A percentile compares a stretch with the other conserved stretches of the same genome.
Evolutionary conservation across 352 stramenopile species (phyloP).

Genomic region (Poterioochromonas sp.): DNA sequence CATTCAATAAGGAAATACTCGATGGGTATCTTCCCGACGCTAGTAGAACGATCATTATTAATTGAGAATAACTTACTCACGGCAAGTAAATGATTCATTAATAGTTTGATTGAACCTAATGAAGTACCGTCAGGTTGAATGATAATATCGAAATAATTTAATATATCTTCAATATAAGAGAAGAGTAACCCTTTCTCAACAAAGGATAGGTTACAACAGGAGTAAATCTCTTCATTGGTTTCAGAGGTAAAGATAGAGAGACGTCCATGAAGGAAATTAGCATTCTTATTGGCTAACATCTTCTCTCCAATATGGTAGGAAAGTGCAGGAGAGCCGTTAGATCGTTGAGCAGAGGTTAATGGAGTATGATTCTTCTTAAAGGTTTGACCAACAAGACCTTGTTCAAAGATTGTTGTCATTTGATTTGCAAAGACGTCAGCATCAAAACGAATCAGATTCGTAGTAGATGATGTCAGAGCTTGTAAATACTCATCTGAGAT

Average conservation of each 20-base stretch:
- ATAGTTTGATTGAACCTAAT: not conserved
- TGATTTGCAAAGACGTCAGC: not conserved
- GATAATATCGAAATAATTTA: not conserved
- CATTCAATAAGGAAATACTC: conserved; percentile 8
- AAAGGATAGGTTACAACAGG: not conserved
- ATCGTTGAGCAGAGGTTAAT: not conserved
- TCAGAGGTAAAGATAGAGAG: not conserved
- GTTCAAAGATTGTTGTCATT: not conserved
- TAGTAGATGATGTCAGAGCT: no score
- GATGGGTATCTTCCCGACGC: no score
- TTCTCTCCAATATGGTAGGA: not conserved
- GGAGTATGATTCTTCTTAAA: not conserved
- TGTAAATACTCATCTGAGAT: no score
- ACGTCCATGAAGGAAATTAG: not conserved
- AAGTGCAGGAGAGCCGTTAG: not conserved
- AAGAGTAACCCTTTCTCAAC: not conserved
- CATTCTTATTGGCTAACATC: not conserved
- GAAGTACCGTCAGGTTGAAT: not conserved
- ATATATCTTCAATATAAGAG: not conserved
- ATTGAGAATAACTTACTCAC: not conserved
- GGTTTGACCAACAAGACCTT: not conserved
- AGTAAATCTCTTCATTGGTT: not conserved
- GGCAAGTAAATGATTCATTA: not conserved
- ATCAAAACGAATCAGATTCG: not conserved
- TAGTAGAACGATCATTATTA: no score